Conservation (phyloP, 495 filamentous ascomycete genomes). For the Aspergillus haitiensis region DNA sequence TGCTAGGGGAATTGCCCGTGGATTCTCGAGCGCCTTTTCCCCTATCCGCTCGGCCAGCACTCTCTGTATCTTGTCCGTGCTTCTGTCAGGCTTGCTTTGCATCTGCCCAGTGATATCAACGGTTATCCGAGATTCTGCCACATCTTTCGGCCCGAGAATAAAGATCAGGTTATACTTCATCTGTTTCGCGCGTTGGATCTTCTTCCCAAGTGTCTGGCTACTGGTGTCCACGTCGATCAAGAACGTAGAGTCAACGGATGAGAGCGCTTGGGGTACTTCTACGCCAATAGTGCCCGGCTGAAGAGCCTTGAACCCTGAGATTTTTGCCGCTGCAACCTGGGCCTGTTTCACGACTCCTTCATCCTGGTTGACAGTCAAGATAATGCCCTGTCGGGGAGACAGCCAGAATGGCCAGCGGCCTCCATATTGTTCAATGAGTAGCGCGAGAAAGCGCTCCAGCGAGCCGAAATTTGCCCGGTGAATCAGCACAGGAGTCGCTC, state of each 20-base stretch:
- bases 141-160: conserved; percentile 64
- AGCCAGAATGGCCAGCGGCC: conserved; percentile 92
- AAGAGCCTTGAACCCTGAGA: conserved; percentile 39
- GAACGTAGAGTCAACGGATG: conserved; percentile 53
- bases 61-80: conserved; percentile 31
- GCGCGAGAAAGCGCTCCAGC: conserved; percentile 80
- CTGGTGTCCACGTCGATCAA: conserved; percentile 72
- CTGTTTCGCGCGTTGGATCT: conserved; percentile 68
- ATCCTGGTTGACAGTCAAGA: conserved; percentile 72
- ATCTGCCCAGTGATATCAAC: conserved; percentile 50
- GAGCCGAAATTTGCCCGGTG: conserved; percentile 88
- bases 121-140: conserved; percentile 45
- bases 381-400: conserved; percentile 75
- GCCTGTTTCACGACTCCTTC: conserved; percentile 60
- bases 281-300: conserved; percentile 22
- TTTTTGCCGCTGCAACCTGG: conserved; percentile 39
- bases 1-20: conserved; percentile 39
- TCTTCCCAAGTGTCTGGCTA: conserved; percentile 60
- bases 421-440: conserved; percentile 81
- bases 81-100: conserved; percentile 40
- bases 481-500: conserved; percentile 77
- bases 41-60: conserved; percentile 35
- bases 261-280: conserved; percentile 32
- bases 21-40: conserved; percentile 35
- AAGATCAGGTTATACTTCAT: conserved; percentile 75